Percentiles rank a stretch among this genome's conserved stretches.
phyloP scores from a whole-genome alignment of 768 basidiomycete species.

The Tricholoma bakamatsutake region DNA sequence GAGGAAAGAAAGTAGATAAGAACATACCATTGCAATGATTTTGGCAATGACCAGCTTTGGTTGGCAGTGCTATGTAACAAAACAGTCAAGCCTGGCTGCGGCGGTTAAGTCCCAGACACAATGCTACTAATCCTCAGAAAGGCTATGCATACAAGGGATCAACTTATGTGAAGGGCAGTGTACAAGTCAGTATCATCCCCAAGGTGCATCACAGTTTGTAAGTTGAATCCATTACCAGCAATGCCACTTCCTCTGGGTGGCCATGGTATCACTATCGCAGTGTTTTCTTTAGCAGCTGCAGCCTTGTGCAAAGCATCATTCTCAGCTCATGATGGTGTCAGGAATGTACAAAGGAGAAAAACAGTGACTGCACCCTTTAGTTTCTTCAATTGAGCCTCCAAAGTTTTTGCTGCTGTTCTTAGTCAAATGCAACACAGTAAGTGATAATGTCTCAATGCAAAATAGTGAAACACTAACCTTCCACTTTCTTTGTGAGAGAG shows the following conservation, averaged over 20 bases:
- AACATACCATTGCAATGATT: constrained; percentile 1
- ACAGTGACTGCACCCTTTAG: not conserved
- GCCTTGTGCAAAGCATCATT: not conserved
- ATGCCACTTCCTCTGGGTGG: not conserved
- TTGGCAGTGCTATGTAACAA: not conserved
- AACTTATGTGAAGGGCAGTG: not conserved
- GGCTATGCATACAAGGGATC: not conserved
- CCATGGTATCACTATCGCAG: not conserved
- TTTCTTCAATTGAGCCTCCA: not conserved
- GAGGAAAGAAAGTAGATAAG: not conserved
- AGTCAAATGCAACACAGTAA: not conserved
- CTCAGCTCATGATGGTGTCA: not conserved
- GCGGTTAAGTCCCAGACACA: not conserved
- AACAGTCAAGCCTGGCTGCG: not conserved
- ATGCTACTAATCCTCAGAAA: not conserved
- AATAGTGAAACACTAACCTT: not conserved
- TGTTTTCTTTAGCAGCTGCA: not conserved
- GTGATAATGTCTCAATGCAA: not conserved
- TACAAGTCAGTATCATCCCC: not conserved
- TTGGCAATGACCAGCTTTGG: not conserved
- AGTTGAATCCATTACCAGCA: not conserved
- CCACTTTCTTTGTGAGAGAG: not conserved
- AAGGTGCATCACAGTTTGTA: not conserved
- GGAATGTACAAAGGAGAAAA: not conserved
- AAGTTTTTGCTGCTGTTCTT: not conserved